A percentile compares a stretch with the other conserved stretches of the same genome.
These are phyloP conservation scores for Oryza glumipatula DNA, from an alignment of 176 grass and related monocot genomes.

Conservation along the genomic window DNA sequence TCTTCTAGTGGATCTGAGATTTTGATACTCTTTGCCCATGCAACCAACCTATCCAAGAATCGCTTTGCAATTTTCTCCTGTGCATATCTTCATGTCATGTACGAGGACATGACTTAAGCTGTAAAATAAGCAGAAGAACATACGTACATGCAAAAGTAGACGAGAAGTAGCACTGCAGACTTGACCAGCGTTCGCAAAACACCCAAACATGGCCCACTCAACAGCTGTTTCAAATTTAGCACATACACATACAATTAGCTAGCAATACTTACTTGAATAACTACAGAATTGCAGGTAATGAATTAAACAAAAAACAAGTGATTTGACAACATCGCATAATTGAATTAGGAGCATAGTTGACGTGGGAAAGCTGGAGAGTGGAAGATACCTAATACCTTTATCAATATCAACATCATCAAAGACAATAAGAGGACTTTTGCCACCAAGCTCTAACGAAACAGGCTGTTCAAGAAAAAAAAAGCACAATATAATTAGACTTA, in stretches of 20 bases:
- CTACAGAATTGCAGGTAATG: background rate
- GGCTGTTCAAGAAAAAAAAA: constrained; percentile 60
- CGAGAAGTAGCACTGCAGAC: constrained; percentile 99
- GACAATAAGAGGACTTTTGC: constrained; percentile 94
- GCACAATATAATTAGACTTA: constrained; percentile 28
- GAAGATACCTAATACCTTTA: constrained; percentile 82
- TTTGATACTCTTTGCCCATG: constrained; percentile 89
- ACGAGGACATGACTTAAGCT: background rate
- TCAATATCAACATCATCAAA: constrained; percentile 97
- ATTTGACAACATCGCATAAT: background rate
- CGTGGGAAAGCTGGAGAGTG: constrained; percentile 31
- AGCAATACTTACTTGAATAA: constrained; percentile 18
- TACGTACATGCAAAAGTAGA: constrained; percentile 82
- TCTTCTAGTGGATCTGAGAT: constrained; percentile 88
- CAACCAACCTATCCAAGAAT: constrained; percentile 80
- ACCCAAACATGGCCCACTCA: constrained; percentile 88
- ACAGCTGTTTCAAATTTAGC: constrained; percentile 65
- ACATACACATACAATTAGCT: constrained; percentile 24
- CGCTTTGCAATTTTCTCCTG: constrained; percentile 80
- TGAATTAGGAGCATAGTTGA: constrained; percentile 6
- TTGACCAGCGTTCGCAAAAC: constrained; percentile 88
- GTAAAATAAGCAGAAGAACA: constrained; percentile 37
- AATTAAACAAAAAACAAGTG: background rate
- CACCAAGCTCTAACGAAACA: constrained; percentile 96
- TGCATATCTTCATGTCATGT: constrained; percentile 41